Percentiles rank a stretch among this genome's conserved stretches.
Conservation (phyloP, 1,284 basidiomycete species). For the Macrocystidia cucumis region DNA sequence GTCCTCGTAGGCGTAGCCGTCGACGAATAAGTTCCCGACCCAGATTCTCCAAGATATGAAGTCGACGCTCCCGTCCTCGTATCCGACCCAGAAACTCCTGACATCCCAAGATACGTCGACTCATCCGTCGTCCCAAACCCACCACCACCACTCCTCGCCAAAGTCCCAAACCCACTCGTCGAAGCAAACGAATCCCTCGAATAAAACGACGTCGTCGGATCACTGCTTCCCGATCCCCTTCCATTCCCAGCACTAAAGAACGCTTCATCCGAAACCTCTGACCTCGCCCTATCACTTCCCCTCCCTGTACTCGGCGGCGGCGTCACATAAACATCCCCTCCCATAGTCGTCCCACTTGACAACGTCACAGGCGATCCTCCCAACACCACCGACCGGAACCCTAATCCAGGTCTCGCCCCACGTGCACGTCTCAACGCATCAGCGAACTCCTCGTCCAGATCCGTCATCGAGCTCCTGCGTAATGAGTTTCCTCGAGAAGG, state of each 20-base stretch:
- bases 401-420: conserved; percentile 20
- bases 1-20: conserved; percentile 27
- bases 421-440: conserved; percentile 23
- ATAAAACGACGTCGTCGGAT: conserved; percentile 25
- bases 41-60: conserved; percentile 52
- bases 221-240: conserved; percentile 18
- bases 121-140: conserved; percentile 24
- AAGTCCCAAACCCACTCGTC: conserved; percentile 17
- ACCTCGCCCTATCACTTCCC: conserved; percentile 34
- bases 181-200: conserved; percentile 26
- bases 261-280: conserved; percentile 38
- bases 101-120: conserved; percentile 14
- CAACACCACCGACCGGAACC: conserved; percentile 21
- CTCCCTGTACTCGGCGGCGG: conserved; percentile 46
- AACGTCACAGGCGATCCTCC: conserved; percentile 42
- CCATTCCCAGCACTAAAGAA: conserved; percentile 43
- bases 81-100: conserved; percentile 19
- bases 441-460: conserved; percentile 64
- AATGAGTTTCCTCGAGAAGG: conserved; percentile 45
- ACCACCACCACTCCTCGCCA: conserved; percentile 20
- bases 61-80: conserved; percentile 44
- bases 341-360: conserved; percentile 44
- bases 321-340: conserved; percentile 48
- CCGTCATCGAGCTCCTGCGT: conserved; percentile 68
- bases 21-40: conserved; percentile 24